Percentiles rank a stretch among this genome's conserved stretches.
Conservation (phyloP, 73 alveolate genomes). For the Tetrahymena thermophila region DNA sequence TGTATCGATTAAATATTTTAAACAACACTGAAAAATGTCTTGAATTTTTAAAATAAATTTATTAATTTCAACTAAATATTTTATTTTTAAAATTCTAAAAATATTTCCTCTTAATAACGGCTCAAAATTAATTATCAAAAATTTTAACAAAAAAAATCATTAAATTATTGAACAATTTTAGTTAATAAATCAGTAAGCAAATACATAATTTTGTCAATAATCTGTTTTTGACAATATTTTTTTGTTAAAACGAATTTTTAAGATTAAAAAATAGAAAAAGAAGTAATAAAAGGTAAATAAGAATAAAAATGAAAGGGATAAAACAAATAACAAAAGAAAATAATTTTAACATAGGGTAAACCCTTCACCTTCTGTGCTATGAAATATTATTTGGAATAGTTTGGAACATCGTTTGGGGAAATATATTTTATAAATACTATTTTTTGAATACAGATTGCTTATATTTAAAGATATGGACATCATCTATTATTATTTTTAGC, state of each 20-base stretch:
- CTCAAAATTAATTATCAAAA: background rate
- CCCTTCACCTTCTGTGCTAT: background rate
- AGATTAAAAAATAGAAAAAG: background rate
- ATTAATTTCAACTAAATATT: no score
- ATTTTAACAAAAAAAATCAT: background rate
- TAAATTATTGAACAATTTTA: background rate
- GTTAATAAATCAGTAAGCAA: background rate
- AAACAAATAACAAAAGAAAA: background rate
- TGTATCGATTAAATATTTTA: no score
- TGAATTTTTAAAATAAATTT: no score
- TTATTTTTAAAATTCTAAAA: no score
- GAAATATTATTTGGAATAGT: background rate
- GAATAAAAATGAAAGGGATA: background rate
- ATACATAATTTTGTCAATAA: background rate
- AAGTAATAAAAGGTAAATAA: background rate
- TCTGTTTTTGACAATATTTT: background rate
- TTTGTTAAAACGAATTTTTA: background rate
- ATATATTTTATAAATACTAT: background rate
- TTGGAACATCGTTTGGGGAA: background rate
- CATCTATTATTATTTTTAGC: background rate
- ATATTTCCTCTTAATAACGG: background rate
- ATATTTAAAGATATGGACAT: background rate
- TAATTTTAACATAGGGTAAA: background rate
- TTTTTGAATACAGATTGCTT: background rate
- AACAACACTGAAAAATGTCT: no score